These are phyloP conservation scores for Penicillium sclerotigenum DNA, from an alignment of 2,329 filamentous ascomycete genomes.

Conservation along the genomic window DNA sequence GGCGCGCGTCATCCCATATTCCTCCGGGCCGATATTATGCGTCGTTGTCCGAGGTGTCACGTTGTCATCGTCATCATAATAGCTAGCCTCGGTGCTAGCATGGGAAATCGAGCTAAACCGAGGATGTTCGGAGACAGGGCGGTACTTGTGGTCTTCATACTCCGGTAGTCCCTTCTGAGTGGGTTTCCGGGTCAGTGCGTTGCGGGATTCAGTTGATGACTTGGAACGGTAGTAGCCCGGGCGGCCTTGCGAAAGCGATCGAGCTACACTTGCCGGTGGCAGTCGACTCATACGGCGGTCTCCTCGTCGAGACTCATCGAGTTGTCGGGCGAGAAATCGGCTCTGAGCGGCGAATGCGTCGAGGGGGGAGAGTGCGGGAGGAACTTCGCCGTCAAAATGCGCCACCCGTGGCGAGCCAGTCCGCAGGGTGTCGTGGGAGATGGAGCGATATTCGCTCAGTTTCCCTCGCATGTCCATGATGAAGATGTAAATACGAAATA, in stretches of 20 bases:
- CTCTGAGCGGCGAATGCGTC: conserved; percentile 95
- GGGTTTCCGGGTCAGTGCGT: conserved; percentile 35
- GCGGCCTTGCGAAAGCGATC: conserved; percentile 73
- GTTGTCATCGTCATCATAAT: conserved; percentile 38
- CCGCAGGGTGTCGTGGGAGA: conserved; percentile 53
- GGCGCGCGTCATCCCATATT: conserved; percentile 28
- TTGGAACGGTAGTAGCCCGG: conserved; percentile 78
- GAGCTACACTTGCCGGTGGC: conserved; percentile 76
- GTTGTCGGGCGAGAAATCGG: conserved; percentile 77
- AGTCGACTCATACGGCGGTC: conserved; percentile 81
- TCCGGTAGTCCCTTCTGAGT: conserved; percentile 39
- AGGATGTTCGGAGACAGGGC: conserved; percentile 72
- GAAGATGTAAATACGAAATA: background rate
- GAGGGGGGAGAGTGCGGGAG: conserved; percentile 86
- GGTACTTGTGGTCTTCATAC: conserved; percentile 46
- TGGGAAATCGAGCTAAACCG: conserved; percentile 62
- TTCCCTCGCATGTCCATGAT: conserved; percentile 57
- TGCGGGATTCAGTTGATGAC: conserved; percentile 56
- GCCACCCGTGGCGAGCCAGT: conserved; percentile 67
- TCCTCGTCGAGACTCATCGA: conserved; percentile 72
- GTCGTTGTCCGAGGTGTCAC: conserved; percentile 25
- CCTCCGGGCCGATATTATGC: conserved; percentile 13
- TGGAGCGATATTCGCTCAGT: conserved; percentile 59
- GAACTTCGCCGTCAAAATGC: conserved; percentile 71
- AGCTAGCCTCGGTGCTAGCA: conserved; percentile 27